Conservation (phyloP, 495 filamentous ascomycete genomes). For the Niebla homalea region DNA sequence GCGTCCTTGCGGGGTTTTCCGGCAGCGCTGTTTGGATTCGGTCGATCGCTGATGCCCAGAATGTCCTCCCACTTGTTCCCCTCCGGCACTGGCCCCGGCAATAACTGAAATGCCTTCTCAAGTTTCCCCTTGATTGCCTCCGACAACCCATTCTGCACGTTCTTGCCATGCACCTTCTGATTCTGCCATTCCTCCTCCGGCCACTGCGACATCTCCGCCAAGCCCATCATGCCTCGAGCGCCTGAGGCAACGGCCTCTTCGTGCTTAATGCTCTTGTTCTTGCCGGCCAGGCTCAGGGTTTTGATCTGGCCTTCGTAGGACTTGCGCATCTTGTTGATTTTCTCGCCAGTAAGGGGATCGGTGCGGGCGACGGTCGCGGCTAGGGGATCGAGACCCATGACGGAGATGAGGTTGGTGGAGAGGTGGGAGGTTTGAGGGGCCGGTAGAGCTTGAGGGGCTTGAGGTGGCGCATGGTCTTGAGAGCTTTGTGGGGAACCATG, state of each 20-base stretch:
- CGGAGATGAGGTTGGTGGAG: constrained; percentile 46
- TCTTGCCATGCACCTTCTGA: constrained; percentile 49
- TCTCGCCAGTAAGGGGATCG: constrained; percentile 52
- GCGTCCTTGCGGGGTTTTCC: constrained; percentile 18
- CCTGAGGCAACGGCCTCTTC: constrained; percentile 30
- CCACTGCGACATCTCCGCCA: constrained; percentile 28
- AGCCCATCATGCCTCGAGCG: constrained; percentile 15
- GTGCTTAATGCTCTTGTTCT: constrained; percentile 44
- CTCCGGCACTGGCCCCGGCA: constrained; percentile 41
- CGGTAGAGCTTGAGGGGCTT: constrained; percentile 7
- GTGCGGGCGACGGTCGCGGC: constrained; percentile 50
- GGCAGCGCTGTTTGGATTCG: constrained; percentile 14
- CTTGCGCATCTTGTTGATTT: constrained; percentile 61
- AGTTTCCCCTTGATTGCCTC: constrained; percentile 31
- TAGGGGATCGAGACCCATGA: constrained; percentile 47
- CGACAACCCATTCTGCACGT: constrained; percentile 27
- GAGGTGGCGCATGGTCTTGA: neutral
- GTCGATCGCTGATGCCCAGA: constrained; percentile 43
- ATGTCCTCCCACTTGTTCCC: constrained; percentile 44
- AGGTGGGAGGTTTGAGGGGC: constrained; percentile 35
- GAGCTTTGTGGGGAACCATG: too few species aligned
- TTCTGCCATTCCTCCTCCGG: constrained; percentile 57
- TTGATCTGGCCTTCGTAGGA: constrained; percentile 63
- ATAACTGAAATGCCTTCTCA: constrained; percentile 43
- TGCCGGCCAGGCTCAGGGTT: constrained; percentile 45